Percentiles rank a stretch among this genome's conserved stretches.
Evolutionary conservation across 768 basidiomycete genomes (phyloP).

Genomic region (Amanita fuliginea): DNA sequence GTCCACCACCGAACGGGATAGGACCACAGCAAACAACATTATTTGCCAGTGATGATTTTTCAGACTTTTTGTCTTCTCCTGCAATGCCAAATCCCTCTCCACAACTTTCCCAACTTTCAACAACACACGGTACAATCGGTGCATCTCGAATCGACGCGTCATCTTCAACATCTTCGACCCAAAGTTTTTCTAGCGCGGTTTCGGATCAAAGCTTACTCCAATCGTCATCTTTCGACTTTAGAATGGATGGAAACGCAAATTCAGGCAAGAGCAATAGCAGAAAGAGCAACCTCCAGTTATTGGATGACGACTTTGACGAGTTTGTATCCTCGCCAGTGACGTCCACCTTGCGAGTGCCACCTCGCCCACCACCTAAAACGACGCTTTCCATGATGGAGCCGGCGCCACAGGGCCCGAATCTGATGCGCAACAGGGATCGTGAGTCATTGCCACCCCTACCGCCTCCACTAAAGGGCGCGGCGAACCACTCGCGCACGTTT

Average conservation of each 20-base stretch:
- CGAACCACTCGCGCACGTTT: conserved; percentile 45
- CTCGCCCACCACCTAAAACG: conserved; percentile 23
- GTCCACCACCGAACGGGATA: not conserved
- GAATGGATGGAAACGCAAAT: not conserved
- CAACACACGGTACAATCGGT: not conserved
- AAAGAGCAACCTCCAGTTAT: not conserved
- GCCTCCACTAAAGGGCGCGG: conserved; percentile 19
- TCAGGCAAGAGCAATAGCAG: not conserved
- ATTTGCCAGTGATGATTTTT: conserved; percentile 42
- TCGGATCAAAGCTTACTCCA: conserved; percentile 8
- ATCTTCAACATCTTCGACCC: conserved; percentile 12
- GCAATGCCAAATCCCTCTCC: conserved; percentile 3
- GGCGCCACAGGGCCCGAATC: not conserved
- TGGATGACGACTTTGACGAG: conserved; percentile 29
- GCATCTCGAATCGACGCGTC: not conserved
- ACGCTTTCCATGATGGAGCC: conserved; percentile 2
- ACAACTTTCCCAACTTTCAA: not conserved
- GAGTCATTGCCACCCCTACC: conserved; percentile 8
- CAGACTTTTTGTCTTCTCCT: conserved; percentile 23
- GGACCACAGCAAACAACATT: not conserved
- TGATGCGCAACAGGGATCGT: conserved; percentile 5
- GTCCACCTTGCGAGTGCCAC: conserved; percentile 24
- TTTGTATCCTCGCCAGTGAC: conserved; percentile 26
- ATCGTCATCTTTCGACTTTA: not conserved
- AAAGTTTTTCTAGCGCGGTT: conserved; percentile 12